Evolutionary conservation across 75 land plant genomes (phyloP), one percentile per base, ranked within the genome.

Genomic region (Selaginella tamariscina): DNA sequence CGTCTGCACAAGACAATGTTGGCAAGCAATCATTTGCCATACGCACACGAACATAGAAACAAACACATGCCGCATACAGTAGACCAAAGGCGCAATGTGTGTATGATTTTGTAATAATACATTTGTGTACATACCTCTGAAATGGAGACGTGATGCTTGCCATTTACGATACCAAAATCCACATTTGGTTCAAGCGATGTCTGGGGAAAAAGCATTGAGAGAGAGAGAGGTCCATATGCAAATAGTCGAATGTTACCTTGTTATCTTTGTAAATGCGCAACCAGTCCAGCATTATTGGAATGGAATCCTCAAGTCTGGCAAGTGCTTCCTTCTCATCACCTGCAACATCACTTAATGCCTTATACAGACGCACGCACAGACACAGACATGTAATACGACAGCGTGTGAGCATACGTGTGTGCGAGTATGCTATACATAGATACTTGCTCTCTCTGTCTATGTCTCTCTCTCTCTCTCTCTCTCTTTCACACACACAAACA

Each of bases 201-300:
- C 49, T 39, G 49, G 15, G 15, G 49, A 15, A 15, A 39, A 39
- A 39, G n/a, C n/a, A n/a, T n/a, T n/a, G n/a, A n/a, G n/a, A n/a
- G n/a, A n/a, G n/a, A n/a, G n/a, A 39, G 5, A 15, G 15, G 49
- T 39, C 49, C 5, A 39, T 5, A 15, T 15, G 15, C 49, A 39
- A 15, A 5, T 39, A 15, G 49, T 5, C 49, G 5, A 5, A 39
- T 5, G 49, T 39, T 39, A 39, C 49, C 49, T 39, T 39, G 49
- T 5, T 5, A 15, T 39, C 15, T 39, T 15, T 39, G 49, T 39
- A 39, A 15, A 15, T 39, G 5, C 15, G 49, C 33, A 84, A 67
- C 96, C 96, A 90, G 31, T 78, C 75, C 55, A 87, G 60, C 27
- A 90, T 71, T 67, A 72, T 80, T 33, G 96, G 96, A 59, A 87